phyloP scores from a whole-genome alignment of 345 rosid genomes.

The Arabis hirsuta region DNA sequence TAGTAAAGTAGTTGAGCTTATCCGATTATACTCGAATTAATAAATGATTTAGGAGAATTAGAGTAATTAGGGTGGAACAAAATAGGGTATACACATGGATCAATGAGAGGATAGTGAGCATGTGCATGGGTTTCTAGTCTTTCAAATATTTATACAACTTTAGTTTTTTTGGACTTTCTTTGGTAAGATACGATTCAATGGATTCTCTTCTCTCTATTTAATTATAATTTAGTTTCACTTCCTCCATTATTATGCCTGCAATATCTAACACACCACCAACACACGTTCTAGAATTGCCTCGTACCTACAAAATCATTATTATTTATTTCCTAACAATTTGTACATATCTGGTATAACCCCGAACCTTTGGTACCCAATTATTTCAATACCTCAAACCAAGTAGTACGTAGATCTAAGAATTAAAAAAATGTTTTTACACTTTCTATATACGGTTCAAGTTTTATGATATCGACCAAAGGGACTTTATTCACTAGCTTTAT shows the following conservation, averaged over 20 bases:
- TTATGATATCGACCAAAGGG: background rate
- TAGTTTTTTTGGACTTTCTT: constrained; percentile 19
- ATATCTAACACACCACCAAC: constrained; percentile 43
- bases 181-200: constrained; percentile 40
- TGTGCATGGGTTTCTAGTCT: constrained; percentile 37
- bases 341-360: constrained; percentile 25
- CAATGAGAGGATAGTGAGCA: constrained; percentile 41
- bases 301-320: constrained; percentile 37
- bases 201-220: constrained; percentile 32
- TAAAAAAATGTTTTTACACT: background rate
- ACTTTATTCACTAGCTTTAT: background rate
- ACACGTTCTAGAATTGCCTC: constrained; percentile 43
- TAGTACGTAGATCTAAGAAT: constrained; percentile 13
- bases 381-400: constrained; percentile 6
- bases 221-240: constrained; percentile 5
- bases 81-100: constrained; percentile 45
- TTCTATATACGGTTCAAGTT: background rate
- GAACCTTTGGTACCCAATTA: constrained; percentile 18
- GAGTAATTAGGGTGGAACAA: constrained; percentile 29
- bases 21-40: constrained; percentile 25
- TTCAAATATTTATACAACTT: constrained; percentile 14
- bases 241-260: constrained; percentile 40
- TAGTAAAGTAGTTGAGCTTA: constrained; percentile 38
- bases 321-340: constrained; percentile 20
- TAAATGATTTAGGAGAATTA: constrained; percentile 24